Evolutionary conservation across 805 yeast genomes (phyloP), one percentile per base, ranked within the genome.

Genomic region (Sporopachydermia lactativora): DNA sequence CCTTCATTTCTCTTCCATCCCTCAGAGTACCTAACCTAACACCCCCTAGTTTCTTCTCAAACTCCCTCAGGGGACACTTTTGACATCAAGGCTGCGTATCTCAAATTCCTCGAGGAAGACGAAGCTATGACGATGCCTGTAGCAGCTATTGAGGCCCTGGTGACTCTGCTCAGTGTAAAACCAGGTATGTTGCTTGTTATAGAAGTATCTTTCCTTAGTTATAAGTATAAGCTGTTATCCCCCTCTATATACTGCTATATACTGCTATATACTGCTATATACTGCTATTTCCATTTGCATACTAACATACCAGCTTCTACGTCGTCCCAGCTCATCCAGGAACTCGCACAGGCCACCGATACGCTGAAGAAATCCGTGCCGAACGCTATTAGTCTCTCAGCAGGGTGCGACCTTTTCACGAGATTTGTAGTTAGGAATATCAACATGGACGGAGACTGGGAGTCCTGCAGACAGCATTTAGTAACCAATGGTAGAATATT

Each of bases 51-150:
- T n/a, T n/a, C n/a, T n/a, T n/a, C n/a, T n/a, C 31, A 8, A 24
- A 24, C 17, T 17, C 19, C 36, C 11, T 15, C 39, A 2, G n/a
- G 14, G 34, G 45, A 48, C 14, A 68, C 64, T 19, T 86, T 92
- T 55, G 94, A 88, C 58, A 85, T 92, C 49, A 85, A 79, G 37
- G 68, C 74, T 50, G 75, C 89, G 1, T 92, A 92, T 56, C 68
- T 84, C 43, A 71, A 73, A 55, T 86, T 84, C 57, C 66, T 92
- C 46, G 75, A 73, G 49, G 95, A 86, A 39, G 96, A 92, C 61
- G 70, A 83, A n/a, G 97, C 92, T 43, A 83, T 92, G 77, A 88
- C 98, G 4, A 92, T 88, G 96, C 99, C 99, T 1, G 84, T 92
- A 24, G 99, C 98, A 36, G 98, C 98, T 28, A 92, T 92, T 53